phyloP scores from a whole-genome alignment of 208 protist genomes.

The Trypanosoma scelopori region DNA sequence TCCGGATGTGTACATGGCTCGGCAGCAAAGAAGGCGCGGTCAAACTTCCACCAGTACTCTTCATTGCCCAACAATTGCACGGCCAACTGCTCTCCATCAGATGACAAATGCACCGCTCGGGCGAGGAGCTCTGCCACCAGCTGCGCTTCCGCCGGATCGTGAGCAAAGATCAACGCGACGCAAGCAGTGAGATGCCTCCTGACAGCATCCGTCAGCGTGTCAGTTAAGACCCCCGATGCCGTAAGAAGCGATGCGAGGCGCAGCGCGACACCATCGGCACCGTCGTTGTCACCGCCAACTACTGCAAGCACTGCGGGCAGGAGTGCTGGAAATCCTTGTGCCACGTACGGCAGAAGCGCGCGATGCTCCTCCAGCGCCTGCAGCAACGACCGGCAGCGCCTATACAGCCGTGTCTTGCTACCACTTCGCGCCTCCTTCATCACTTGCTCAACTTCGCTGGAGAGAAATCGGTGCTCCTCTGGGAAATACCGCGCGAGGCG shows the following conservation, averaged over 20 bases:
- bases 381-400: conserved; percentile 10
- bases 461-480: conserved; percentile 7
- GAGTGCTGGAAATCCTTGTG: conserved; percentile 19
- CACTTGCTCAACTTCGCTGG: conserved; percentile 13
- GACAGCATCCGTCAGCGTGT: conserved; percentile 14
- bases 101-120: conserved; percentile 5
- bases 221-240: conserved; percentile 5
- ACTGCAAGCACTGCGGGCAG: conserved; percentile 5
- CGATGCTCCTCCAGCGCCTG: not conserved
- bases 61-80: conserved; percentile 5
- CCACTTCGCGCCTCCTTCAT: conserved; percentile 12
- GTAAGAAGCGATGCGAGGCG: not conserved
- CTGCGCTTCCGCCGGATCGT: not conserved
- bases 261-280: not conserved
- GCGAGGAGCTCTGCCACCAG: conserved; percentile 1
- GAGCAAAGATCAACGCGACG: conserved; percentile 7
- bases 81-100: conserved; percentile 18
- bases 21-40: conserved; percentile 6
- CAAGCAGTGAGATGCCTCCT: conserved; percentile 8
- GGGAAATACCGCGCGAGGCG: conserved; percentile 14
- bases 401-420: not conserved
- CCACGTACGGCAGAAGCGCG: conserved; percentile 9
- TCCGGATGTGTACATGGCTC: not conserved
- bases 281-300: conserved; percentile 2
- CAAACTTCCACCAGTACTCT: conserved; percentile 17